Percentiles rank a stretch among this genome's conserved stretches.
These are phyloP conservation scores for Kwoniella pini DNA, from an alignment of 768 basidiomycete species.

Conservation along the genomic window DNA sequence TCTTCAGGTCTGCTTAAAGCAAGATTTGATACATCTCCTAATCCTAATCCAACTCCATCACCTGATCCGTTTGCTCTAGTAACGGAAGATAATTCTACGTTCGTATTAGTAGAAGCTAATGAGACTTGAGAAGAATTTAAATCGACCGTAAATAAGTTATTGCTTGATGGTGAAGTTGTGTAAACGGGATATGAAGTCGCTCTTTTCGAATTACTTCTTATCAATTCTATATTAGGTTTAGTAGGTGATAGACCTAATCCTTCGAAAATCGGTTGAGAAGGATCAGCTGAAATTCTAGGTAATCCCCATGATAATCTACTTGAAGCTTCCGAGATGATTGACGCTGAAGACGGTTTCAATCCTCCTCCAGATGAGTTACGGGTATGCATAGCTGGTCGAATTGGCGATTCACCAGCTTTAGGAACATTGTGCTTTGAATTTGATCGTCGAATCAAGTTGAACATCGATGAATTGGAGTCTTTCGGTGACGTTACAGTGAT, in stretches of 20 bases:
- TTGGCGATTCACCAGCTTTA: neutral
- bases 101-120: conserved; percentile 9
- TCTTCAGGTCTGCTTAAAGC: neutral
- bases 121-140: conserved; percentile 17
- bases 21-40: conserved; percentile 7
- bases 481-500: conserved; percentile 10
- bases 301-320: conserved; percentile 30
- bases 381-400: conserved; percentile 6
- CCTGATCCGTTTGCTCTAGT: neutral
- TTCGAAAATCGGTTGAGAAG: conserved; percentile 22
- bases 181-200: neutral
- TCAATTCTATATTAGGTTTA: conserved; percentile 6
- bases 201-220: neutral
- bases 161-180: neutral
- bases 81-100: neutral
- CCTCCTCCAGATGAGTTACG: conserved; percentile 8
- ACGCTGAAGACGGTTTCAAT: conserved; percentile 13
- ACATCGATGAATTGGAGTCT: conserved; percentile 2
- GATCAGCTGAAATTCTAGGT: conserved; percentile 21
- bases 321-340: conserved; percentile 10
- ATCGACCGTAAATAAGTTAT: conserved; percentile 13
- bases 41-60: conserved; percentile 8
- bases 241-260: conserved; percentile 29
- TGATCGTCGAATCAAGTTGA: conserved; percentile 17
- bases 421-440: conserved; percentile 12